Conservation (phyloP, 78 protist genomes). For the Pelomyxa schiedti region DNA sequence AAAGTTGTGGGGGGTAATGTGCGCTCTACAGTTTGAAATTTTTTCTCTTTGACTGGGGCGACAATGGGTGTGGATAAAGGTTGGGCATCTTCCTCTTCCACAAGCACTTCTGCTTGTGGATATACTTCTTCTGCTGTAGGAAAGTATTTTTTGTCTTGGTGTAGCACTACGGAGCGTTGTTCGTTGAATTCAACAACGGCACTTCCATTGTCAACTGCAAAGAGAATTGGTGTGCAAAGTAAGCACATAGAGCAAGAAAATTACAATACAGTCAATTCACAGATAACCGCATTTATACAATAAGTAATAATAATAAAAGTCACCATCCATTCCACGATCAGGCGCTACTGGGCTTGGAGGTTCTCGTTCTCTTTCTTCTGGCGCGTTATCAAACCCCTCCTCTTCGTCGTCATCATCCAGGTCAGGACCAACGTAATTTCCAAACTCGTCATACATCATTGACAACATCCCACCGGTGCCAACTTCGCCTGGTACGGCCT, state of each 20-base stretch:
- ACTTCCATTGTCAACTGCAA: neutral
- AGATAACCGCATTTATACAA: neutral
- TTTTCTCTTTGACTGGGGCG: slow-evolving; percentile 53
- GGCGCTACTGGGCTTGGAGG: slow-evolving; percentile 6
- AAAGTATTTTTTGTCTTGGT: slow-evolving; percentile 95
- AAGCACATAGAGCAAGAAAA: neutral
- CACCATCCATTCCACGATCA: neutral
- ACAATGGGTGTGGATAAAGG: slow-evolving; percentile 89
- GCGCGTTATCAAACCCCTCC: slow-evolving; percentile 37
- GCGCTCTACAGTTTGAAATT: slow-evolving; percentile 13
- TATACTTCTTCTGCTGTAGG: slow-evolving; percentile 83
- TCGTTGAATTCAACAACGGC: neutral
- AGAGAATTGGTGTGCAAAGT: neutral
- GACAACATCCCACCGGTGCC: neutral
- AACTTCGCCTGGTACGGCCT: too few relatives aligned
- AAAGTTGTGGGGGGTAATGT: slow-evolving; percentile 31
- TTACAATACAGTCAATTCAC: neutral
- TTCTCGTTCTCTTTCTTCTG: slow-evolving; percentile 37
- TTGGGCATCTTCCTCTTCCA: slow-evolving; percentile 97
- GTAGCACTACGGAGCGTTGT: slow-evolving; percentile 60
- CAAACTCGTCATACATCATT: slow-evolving; percentile 87
- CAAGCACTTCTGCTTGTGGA: slow-evolving; percentile 79
- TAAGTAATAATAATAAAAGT: neutral
- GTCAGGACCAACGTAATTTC: slow-evolving; percentile 88
- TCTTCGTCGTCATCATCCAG: slow-evolving; percentile 20